Percentiles rank a stretch among this genome's conserved stretches.
These are phyloP conservation scores for Dichotomocladium elegans DNA, from an alignment of 371 early-diverging fungal genomes.

Conservation along the genomic window DNA sequence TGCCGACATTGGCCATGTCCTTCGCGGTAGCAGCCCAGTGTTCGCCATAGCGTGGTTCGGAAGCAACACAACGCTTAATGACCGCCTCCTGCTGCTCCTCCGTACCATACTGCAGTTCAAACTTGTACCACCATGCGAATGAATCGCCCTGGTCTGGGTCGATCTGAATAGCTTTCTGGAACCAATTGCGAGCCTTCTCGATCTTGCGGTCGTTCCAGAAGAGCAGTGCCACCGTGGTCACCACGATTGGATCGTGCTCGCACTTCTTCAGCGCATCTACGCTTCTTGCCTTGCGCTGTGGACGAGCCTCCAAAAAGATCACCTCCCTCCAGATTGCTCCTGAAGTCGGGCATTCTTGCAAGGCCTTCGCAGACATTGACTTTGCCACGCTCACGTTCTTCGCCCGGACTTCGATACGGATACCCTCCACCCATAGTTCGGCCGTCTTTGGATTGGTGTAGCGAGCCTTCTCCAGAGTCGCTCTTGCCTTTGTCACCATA, in stretches of 20 bases:
- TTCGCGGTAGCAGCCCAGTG: slow-evolving; percentile 83
- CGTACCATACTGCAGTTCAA: slow-evolving; percentile 80
- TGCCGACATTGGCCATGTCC: slow-evolving; percentile 67
- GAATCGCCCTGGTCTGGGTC: slow-evolving; percentile 91
- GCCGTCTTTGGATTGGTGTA: slow-evolving; percentile 78
- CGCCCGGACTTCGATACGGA: slow-evolving; percentile 76
- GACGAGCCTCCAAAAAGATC: slow-evolving; percentile 84
- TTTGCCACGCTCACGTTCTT: slow-evolving; percentile 73
- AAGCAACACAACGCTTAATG: slow-evolving; percentile 65
- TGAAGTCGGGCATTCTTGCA: slow-evolving; percentile 89
- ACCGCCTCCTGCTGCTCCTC: slow-evolving; percentile 56
- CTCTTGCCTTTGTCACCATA: slow-evolving; percentile 76
- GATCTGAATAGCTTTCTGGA: slow-evolving; percentile 75
- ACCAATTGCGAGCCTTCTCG: slow-evolving; percentile 94
- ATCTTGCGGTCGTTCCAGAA: slow-evolving; percentile 92
- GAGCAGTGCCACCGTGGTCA: slow-evolving; percentile 81
- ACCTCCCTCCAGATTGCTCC: slow-evolving; percentile 88
- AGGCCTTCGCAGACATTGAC: slow-evolving; percentile 78
- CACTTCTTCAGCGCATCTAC: slow-evolving; percentile 92
- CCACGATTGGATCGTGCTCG: slow-evolving; percentile 80
- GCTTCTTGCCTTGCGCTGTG: slow-evolving; percentile 83
- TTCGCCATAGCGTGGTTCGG: slow-evolving; percentile 91
- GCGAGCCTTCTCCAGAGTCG: slow-evolving; percentile 84
- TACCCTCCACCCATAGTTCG: slow-evolving; percentile 86
- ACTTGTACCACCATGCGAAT: slow-evolving; percentile 94